Evolutionary conservation across 139 green algal species (phyloP), one percentile per base, ranked within the genome.

Genomic region (Mychonastes homosphaera): DNA sequence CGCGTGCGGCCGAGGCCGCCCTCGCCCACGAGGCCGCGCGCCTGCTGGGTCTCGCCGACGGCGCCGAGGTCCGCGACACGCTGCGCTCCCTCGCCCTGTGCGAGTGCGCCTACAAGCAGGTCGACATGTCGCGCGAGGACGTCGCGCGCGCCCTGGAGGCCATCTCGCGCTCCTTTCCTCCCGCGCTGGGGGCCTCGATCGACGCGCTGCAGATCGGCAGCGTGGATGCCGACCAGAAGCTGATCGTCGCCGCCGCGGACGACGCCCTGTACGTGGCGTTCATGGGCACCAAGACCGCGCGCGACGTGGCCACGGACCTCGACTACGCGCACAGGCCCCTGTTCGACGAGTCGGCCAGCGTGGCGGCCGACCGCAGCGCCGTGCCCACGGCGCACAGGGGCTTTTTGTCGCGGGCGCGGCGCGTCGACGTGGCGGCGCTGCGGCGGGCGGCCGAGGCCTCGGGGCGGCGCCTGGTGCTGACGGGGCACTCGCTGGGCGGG

Each of bases 271-370:
- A 83, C 24, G 72, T 81, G 0, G 70, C 71, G 0, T 89, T 91
- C 52, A 83, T 89, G 61, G 83, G 80, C 40, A 87, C 80, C 26
- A 87, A 87, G 66, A 51, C 71, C 39, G 58, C 68, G 32, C 63
- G 80, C 6, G 78, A 85, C 55, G 52, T 84, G 26, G n/a, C 77
- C 2, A 68, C 71, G 0, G 78, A 84, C 43, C 64, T 72, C 15
- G 61, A 62, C 21, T 53, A 78, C 8, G 30, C 73, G 24, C 73
- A 76, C 21, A 58, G 72, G n/a, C 64, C 62, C 1, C 24, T 84
- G 5, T 87, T 73, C 75, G 63, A 62, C 0, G 74, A 79, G 30
- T 56, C 74, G 4, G 56, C 48, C 0, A 28, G 38, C 2, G 29
- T 74, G 34, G 63, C 64, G 15, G 52, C 39, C 1, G 61, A 69